Evolutionary conservation across 192 early-diverging fungal species (phyloP).

Genomic region (Chytriomyces sp.): DNA sequence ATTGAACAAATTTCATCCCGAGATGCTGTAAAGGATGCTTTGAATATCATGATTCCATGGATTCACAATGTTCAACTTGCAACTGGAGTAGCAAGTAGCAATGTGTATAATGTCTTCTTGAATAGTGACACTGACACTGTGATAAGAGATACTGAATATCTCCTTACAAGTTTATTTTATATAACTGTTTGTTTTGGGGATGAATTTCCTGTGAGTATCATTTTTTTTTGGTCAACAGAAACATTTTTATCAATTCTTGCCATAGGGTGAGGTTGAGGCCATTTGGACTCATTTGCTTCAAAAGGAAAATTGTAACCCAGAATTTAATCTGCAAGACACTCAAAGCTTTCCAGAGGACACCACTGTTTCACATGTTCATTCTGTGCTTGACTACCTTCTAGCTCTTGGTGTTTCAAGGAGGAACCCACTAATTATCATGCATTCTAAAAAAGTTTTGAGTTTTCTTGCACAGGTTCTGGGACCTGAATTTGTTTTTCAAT

Average conservation of each 20-base stretch:
- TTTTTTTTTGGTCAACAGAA: background rate
- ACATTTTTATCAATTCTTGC: background rate
- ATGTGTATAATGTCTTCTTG: conserved; percentile 28
- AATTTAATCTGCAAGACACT: conserved; percentile 2
- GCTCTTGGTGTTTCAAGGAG: conserved; percentile 71
- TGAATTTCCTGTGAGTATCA: conserved; percentile 52
- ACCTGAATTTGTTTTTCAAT: conserved; percentile 60
- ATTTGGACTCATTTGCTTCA: conserved; percentile 75
- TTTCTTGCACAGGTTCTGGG: conserved; percentile 69
- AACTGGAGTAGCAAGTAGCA: background rate
- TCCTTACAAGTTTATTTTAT: conserved; percentile 79
- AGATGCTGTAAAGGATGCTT: conserved; percentile 67
- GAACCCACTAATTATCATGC: conserved; percentile 76
- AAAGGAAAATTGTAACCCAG: background rate
- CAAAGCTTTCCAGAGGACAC: conserved; percentile 3
- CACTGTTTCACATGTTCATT: conserved; percentile 31
- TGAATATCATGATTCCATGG: conserved; percentile 80
- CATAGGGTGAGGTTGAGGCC: conserved; percentile 65
- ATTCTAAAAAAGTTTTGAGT: conserved; percentile 80
- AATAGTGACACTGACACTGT: background rate
- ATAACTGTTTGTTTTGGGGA: conserved; percentile 82
- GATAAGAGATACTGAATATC: conserved; percentile 36
- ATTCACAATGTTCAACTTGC: conserved; percentile 69
- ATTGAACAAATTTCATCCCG: conserved; percentile 55
- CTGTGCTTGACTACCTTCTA: conserved; percentile 72